Evolutionary conservation across 139 green algal species (phyloP).

Genomic region (Tetraselmis striata): DNA sequence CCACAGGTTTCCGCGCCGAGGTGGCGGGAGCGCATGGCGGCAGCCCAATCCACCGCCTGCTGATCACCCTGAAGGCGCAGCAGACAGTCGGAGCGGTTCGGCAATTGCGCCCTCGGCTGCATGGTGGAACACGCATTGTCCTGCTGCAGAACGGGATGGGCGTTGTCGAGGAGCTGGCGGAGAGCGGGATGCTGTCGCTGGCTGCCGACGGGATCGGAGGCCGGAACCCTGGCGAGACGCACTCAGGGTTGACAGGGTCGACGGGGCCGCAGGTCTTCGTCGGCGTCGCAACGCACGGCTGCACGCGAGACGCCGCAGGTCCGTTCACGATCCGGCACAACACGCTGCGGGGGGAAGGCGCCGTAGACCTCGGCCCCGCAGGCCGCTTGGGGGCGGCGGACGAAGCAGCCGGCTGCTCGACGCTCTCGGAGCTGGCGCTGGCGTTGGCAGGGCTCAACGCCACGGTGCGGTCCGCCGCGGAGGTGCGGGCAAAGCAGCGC

Average conservation of each 20-base stretch:
- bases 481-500: conserved; percentile 13
- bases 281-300: neutral
- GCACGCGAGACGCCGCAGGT: neutral
- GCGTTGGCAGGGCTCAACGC: no score
- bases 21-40: neutral
- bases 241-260: neutral
- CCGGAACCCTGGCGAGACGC: no score
- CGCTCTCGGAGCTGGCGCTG: no score
- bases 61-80: conserved; percentile 19
- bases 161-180: conserved; percentile 6
- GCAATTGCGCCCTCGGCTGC: conserved; percentile 3
- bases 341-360: neutral
- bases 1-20: neutral
- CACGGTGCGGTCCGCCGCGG: neutral
- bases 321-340: neutral
- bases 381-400: no score
- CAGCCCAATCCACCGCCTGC: conserved; percentile 4
- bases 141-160: conserved; percentile 22
- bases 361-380: neutral
- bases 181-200: no score
- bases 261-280: neutral
- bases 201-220: no score
- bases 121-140: conserved; percentile 1
- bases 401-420: no score
- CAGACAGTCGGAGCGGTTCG: conserved; percentile 9